Percentiles rank a stretch among this genome's conserved stretches.
Conservation (phyloP, 2,329 filamentous ascomycete species). For the Hypoxylon sp. region DNA sequence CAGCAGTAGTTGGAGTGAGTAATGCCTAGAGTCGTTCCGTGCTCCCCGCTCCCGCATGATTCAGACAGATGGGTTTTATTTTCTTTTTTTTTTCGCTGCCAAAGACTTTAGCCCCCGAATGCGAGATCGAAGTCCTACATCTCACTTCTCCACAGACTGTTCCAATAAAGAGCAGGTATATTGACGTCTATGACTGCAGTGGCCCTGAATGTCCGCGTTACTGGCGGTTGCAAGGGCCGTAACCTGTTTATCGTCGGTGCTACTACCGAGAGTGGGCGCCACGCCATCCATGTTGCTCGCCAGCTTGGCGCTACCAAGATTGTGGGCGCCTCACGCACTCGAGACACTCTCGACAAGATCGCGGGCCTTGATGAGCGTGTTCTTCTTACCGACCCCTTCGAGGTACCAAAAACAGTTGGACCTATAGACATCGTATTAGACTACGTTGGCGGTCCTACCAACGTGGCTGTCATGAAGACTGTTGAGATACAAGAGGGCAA, state of each 20-base stretch:
- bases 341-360: slow-evolving; percentile 24
- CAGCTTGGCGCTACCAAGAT: slow-evolving; percentile 24
- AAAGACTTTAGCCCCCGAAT: background rate
- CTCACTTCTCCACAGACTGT: background rate
- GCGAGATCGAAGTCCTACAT: background rate
- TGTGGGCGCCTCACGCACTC: slow-evolving; percentile 16
- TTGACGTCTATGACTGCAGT: slow-evolving; percentile 12
- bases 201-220: slow-evolving; percentile 26
- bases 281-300: slow-evolving; percentile 15
- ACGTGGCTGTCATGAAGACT: slow-evolving; percentile 26
- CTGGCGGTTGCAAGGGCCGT: slow-evolving; percentile 21
- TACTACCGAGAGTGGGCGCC: slow-evolving; percentile 24
- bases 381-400: slow-evolving; percentile 18
- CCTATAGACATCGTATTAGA: slow-evolving; percentile 34
- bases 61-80: background rate
- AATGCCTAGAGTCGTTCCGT: background rate
- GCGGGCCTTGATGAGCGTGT: slow-evolving; percentile 30
- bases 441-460: slow-evolving; percentile 23
- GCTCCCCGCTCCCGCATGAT: background rate
- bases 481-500: slow-evolving; percentile 14
- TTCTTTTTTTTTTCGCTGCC: background rate
- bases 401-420: slow-evolving; percentile 25
- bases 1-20: slow-evolving; percentile 37
- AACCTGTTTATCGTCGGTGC: slow-evolving; percentile 31
- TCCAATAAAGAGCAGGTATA: background rate